Conservation (phyloP, 192 early-diverging fungal species). For the Coemansia sp. region DNA sequence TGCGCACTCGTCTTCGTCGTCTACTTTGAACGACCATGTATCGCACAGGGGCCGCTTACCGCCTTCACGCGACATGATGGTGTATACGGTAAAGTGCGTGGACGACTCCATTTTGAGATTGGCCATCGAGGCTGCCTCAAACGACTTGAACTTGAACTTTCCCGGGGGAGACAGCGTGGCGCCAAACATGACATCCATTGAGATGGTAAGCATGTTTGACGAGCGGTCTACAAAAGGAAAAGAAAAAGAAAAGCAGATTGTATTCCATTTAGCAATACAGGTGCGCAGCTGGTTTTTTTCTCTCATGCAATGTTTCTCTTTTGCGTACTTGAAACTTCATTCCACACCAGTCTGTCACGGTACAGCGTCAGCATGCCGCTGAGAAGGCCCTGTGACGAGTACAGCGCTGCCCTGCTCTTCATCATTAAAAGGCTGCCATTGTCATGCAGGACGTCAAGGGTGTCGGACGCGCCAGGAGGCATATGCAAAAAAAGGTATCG, state of each 20-base stretch:
- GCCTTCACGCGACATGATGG: slow-evolving; percentile 34
- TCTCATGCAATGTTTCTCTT: neutral
- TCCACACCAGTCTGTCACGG: slow-evolving; percentile 36
- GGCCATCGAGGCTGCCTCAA: slow-evolving; percentile 26
- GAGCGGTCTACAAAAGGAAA: slow-evolving; percentile 25
- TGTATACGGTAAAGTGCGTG: slow-evolving; percentile 53
- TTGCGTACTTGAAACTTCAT: slow-evolving; percentile 40
- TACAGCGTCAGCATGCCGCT: slow-evolving; percentile 41
- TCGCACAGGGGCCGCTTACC: slow-evolving; percentile 48
- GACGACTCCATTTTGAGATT: slow-evolving; percentile 36
- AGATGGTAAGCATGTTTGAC: slow-evolving; percentile 43
- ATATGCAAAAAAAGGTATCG: neutral
- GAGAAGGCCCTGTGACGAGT: slow-evolving; percentile 49
- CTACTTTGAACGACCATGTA: slow-evolving; percentile 50
- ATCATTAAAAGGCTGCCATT: slow-evolving; percentile 21
- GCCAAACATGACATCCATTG: slow-evolving; percentile 48
- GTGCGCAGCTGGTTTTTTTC: neutral
- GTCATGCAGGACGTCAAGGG: slow-evolving; percentile 13
- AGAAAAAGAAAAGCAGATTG: too few species aligned
- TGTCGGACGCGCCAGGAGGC: slow-evolving; percentile 24
- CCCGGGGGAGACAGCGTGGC: slow-evolving; percentile 40
- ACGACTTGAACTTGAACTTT: slow-evolving; percentile 52
- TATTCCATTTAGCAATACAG: slow-evolving; percentile 1
- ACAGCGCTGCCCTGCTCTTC: slow-evolving; percentile 39
- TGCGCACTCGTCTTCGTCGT: slow-evolving; percentile 41